These are phyloP conservation scores for Pachysandra terminalis DNA, from an alignment of 164 flowering plant genomes.

Conservation along the genomic window DNA sequence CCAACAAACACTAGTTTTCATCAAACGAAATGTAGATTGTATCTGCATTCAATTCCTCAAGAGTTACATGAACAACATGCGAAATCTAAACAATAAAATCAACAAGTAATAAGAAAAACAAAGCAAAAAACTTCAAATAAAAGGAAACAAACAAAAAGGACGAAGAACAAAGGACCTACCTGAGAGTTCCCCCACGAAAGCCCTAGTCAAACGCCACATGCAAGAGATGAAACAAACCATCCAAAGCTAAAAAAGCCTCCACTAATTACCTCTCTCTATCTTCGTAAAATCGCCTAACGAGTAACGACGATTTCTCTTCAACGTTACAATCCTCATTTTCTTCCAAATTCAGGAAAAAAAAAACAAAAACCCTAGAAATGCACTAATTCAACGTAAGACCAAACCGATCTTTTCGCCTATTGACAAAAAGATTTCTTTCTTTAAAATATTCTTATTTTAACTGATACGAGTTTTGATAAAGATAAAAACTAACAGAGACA, in stretches of 20 bases:
- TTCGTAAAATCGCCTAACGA: conserved; percentile 1
- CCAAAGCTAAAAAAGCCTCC: conserved; percentile 6
- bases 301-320: too few relatives aligned
- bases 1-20: too few relatives aligned
- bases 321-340: conserved; percentile 14
- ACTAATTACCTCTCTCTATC: background rate
- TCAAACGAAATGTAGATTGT: too few relatives aligned
- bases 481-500: background rate
- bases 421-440: too few relatives aligned
- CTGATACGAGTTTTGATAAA: too few relatives aligned
- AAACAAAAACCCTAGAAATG: conserved; percentile 3
- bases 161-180: conserved; percentile 18
- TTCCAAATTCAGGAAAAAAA: too few relatives aligned
- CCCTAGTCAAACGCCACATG: conserved; percentile 15
- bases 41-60: too few relatives aligned
- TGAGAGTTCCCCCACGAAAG: conserved; percentile 9
- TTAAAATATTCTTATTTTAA: too few relatives aligned
- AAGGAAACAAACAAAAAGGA: too few relatives aligned
- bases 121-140: background rate
- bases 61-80: too few relatives aligned
- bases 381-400: background rate
- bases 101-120: background rate
- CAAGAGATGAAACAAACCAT: background rate
- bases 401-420: too few relatives aligned
- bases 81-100: too few relatives aligned